Conservation (phyloP, 2,329 filamentous ascomycete genomes). For the Ophiostoma australiae region DNA sequence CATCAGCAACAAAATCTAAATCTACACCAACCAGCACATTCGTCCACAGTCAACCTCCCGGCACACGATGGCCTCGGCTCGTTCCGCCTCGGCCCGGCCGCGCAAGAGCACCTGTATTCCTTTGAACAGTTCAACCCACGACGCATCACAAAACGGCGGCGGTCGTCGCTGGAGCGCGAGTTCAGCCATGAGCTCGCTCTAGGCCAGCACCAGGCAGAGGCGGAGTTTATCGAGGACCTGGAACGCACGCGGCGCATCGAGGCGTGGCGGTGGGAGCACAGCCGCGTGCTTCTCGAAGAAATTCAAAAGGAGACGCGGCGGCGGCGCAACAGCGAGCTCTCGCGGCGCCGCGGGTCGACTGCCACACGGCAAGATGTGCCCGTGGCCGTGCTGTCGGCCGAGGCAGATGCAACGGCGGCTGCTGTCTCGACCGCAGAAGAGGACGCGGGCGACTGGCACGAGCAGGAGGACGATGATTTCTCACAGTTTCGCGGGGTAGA, state of each 20-base stretch:
- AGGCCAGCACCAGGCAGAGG: constrained; percentile 48
- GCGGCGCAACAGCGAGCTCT: constrained; percentile 58
- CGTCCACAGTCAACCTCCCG: constrained; percentile 52
- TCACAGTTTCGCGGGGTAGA: neutral
- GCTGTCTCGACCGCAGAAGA: constrained; percentile 15
- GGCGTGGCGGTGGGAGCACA: constrained; percentile 87
- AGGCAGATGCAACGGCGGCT: neutral
- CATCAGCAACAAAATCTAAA: neutral
- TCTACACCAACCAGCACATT: neutral
- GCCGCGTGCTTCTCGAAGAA: constrained; percentile 75
- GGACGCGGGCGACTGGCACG: constrained; percentile 44
- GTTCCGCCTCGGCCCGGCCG: constrained; percentile 58
- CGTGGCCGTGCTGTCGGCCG: neutral
- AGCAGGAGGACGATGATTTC: constrained; percentile 41
- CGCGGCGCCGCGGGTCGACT: constrained; percentile 31
- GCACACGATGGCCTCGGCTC: constrained; percentile 87
- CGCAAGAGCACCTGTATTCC: constrained; percentile 82
- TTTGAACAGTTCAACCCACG: constrained; percentile 81
- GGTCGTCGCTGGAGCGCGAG: constrained; percentile 46
- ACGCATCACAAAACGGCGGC: constrained; percentile 49
- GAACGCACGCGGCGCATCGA: constrained; percentile 84
- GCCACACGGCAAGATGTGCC: neutral
- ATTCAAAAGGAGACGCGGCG: constrained; percentile 79
- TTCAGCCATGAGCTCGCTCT: constrained; percentile 28
- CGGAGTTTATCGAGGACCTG: constrained; percentile 55